A percentile compares a stretch with the other conserved stretches of the same genome.
Conservation (phyloP, 345 rosid genomes). For the Kernera saxatilis region DNA sequence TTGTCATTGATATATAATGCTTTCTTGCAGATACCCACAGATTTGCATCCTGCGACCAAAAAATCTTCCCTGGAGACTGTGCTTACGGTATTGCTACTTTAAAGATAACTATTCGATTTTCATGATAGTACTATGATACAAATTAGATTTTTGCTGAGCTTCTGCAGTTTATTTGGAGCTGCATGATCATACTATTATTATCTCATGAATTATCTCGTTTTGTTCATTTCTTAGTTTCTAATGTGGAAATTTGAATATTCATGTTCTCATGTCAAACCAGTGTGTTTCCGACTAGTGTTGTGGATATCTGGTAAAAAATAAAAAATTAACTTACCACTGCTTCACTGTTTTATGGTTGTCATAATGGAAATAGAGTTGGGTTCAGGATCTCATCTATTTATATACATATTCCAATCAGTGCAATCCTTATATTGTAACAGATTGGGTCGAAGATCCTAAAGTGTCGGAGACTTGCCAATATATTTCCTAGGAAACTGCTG, state of each 20-base stretch:
- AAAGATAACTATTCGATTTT: background rate
- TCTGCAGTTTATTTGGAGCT: conserved; percentile 12
- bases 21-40: conserved; percentile 86
- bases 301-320: background rate
- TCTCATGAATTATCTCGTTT: background rate
- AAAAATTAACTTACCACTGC: background rate
- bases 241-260: background rate
- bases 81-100: conserved; percentile 64
- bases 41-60: conserved; percentile 86
- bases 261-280: background rate
- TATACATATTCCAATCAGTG: background rate
- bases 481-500: background rate
- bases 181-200: background rate
- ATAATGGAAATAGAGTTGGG: background rate
- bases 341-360: background rate
- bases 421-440: too few species aligned
- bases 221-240: background rate
- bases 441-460: background rate
- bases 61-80: conserved; percentile 97
- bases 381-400: background rate
- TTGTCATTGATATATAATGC: conserved; percentile 4
- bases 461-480: background rate
- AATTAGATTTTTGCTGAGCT: background rate
- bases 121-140: background rate
- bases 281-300: background rate